These are phyloP conservation scores for Blastomyces gilchristii DNA, from an alignment of 2,329 filamentous ascomycete species.

Conservation along the genomic window DNA sequence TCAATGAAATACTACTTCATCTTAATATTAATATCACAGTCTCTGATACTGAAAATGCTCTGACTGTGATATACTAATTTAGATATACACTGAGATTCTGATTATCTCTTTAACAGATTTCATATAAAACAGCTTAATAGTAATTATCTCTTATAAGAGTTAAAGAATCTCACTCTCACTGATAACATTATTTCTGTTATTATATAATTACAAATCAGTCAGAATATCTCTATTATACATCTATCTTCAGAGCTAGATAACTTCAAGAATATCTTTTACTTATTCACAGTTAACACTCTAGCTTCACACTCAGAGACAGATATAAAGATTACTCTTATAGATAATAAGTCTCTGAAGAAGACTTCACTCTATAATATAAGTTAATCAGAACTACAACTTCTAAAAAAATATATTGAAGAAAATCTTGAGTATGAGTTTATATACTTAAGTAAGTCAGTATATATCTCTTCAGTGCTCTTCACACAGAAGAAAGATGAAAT, in stretches of 20 bases:
- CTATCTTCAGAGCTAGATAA: neutral
- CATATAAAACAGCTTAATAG: neutral
- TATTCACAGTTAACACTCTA: slow-evolving; percentile 9
- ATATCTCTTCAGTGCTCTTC: too few relatives aligned
- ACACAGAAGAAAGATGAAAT: too few relatives aligned
- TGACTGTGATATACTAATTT: neutral
- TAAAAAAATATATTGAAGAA: slow-evolving; percentile 12
- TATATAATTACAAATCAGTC: neutral
- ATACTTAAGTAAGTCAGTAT: too few relatives aligned
- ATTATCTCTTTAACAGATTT: neutral
- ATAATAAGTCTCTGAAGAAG: slow-evolving; percentile 9
- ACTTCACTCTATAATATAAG: slow-evolving; percentile 15
- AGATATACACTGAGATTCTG: neutral
- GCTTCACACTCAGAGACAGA: slow-evolving; percentile 12
- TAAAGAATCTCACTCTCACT: too few relatives aligned
- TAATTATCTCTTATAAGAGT: neutral
- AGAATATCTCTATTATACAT: too few relatives aligned
- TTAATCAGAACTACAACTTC: slow-evolving; percentile 13
- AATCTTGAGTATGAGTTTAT: too few relatives aligned
- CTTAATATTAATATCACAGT: neutral
- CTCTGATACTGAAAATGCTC: neutral
- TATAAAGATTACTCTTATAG: slow-evolving; percentile 15
- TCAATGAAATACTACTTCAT: neutral
- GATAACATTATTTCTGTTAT: neutral
- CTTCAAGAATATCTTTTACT: neutral